These are phyloP conservation scores for Hibiscus mutabilis DNA, from an alignment of 345 rosid genomes.

Conservation along the genomic window DNA sequence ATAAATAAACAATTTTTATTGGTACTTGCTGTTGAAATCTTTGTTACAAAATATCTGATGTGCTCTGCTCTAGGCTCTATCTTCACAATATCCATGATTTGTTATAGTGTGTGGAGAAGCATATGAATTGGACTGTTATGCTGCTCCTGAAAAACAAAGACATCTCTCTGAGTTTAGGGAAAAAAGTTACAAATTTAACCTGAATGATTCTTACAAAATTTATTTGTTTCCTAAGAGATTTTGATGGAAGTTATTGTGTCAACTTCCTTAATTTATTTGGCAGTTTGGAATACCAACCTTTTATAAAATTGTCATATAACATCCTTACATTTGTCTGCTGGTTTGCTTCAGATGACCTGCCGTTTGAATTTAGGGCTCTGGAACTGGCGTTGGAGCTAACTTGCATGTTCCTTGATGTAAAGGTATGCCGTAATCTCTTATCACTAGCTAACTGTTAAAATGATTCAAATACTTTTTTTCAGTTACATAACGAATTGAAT, in stretches of 20 bases:
- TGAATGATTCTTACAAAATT: neutral
- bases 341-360: slow-evolving; percentile 78
- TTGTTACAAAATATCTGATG: neutral
- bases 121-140: neutral
- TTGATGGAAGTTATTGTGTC: neutral
- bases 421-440: slow-evolving; percentile 41
- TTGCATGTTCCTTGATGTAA: slow-evolving; percentile 82
- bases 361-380: slow-evolving; percentile 88
- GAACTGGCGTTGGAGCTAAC: slow-evolving; percentile 89
- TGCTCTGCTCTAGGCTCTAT: neutral
- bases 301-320: neutral
- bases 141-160: neutral
- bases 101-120: neutral
- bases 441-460: slow-evolving; percentile 2
- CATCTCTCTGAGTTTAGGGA: neutral
- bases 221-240: neutral
- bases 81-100: neutral
- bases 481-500: slow-evolving; percentile 2
- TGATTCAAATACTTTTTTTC: neutral
- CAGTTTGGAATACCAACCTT: slow-evolving; percentile 2
- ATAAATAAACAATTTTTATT: neutral
- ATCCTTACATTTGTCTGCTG: slow-evolving; percentile 21
- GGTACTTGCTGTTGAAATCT: neutral
- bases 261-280: neutral
- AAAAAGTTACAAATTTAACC: neutral